Evolutionary conservation across 495 filamentous ascomycete species (phyloP).

Genomic region (Annulohypoxylon maeteangense): DNA sequence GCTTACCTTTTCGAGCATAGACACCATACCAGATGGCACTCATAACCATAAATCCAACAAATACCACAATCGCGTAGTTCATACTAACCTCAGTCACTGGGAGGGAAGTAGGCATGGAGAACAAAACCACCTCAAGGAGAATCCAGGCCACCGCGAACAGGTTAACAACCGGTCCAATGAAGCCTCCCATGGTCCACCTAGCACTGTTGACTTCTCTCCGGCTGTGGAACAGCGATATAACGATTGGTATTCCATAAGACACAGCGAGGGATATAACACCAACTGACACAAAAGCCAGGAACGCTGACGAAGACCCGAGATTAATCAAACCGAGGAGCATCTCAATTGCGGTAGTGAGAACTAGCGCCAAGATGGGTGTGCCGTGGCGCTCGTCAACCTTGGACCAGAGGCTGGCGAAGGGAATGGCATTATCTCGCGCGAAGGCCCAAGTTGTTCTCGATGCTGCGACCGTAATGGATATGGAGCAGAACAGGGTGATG

Average conservation of each 20-base stretch:
- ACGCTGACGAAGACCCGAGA: constrained; percentile 65
- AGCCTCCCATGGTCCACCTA: constrained; percentile 64
- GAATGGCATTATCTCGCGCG: constrained; percentile 69
- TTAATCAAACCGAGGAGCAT: constrained; percentile 65
- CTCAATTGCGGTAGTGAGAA: constrained; percentile 62
- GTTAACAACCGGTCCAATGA: constrained; percentile 58
- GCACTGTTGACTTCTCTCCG: constrained; percentile 57
- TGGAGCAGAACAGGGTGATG: constrained; percentile 66
- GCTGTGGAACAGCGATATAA: constrained; percentile 46
- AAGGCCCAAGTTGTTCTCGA: constrained; percentile 65
- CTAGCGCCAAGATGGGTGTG: constrained; percentile 62
- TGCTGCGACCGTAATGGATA: constrained; percentile 63
- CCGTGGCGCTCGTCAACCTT: constrained; percentile 57
- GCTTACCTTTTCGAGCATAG: constrained; percentile 47
- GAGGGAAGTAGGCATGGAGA: constrained; percentile 70
- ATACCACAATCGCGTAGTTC: constrained; percentile 73
- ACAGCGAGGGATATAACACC: constrained; percentile 70
- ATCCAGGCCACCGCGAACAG: constrained; percentile 60
- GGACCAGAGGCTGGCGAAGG: constrained; percentile 70
- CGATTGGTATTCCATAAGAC: constrained; percentile 69
- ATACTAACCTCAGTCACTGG: constrained; percentile 68
- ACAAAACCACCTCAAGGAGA: constrained; percentile 66
- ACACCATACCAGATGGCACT: constrained; percentile 55
- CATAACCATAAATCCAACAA: constrained; percentile 67
- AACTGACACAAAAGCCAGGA: constrained; percentile 65